Conservation (phyloP, 345 rosid genomes). For the Eucalyptus curtisii region DNA sequence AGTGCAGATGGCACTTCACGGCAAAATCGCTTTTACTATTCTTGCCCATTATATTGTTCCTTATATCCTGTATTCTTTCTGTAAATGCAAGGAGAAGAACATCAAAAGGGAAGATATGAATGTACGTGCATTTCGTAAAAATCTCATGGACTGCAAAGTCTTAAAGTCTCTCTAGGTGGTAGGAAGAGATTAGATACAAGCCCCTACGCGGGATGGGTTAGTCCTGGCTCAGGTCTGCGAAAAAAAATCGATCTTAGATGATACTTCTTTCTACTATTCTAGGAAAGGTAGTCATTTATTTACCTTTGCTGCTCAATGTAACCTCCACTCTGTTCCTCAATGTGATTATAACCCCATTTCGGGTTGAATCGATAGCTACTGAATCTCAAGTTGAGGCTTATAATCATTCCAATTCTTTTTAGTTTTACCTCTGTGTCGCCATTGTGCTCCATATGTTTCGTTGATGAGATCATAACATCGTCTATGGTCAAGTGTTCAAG, state of each 20-base stretch:
- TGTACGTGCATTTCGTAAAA: background rate
- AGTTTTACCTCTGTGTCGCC: background rate
- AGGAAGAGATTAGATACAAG: background rate
- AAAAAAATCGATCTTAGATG: background rate
- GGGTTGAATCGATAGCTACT: background rate
- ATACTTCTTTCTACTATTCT: background rate
- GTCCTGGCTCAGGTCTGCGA: background rate
- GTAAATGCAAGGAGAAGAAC: conserved; percentile 58
- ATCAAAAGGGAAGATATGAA: conserved; percentile 55
- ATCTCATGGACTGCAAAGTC: background rate
- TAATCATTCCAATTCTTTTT: background rate
- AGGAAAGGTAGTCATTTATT: background rate
- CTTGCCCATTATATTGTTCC: conserved; percentile 17
- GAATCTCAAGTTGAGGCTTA: background rate
- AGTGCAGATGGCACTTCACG: conserved; percentile 8
- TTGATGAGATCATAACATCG: background rate
- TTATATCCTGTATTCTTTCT: conserved; percentile 20
- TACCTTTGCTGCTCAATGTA: background rate
- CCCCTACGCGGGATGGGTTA: background rate
- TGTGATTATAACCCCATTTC: background rate
- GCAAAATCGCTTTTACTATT: conserved; percentile 24
- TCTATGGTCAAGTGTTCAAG: background rate
- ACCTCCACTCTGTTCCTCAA: background rate
- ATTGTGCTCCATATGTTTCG: background rate
- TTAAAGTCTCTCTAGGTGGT: background rate